Evolutionary conservation across 768 basidiomycete species (phyloP).

Genomic region (Butyriboletus loyo): DNA sequence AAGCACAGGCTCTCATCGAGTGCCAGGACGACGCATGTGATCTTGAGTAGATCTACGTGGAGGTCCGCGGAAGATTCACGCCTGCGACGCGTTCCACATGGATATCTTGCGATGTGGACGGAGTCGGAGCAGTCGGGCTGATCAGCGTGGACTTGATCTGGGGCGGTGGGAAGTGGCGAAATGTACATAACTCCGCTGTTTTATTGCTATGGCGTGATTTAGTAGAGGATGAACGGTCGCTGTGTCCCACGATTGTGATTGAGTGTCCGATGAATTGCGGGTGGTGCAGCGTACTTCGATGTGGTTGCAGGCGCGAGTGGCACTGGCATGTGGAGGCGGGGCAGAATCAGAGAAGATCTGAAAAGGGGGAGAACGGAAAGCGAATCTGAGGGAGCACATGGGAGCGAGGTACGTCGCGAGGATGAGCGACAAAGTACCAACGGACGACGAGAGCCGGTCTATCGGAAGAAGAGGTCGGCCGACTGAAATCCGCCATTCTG

Average conservation of each 20-base stretch:
- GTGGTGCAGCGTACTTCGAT: neutral
- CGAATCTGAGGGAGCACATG: slow-evolving; percentile 31
- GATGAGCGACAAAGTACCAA: slow-evolving; percentile 8
- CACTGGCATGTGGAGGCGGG: slow-evolving; percentile 17
- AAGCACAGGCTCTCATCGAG: slow-evolving; percentile 13
- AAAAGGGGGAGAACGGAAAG: slow-evolving; percentile 10
- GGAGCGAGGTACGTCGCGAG: slow-evolving; percentile 19
- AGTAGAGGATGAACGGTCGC: neutral
- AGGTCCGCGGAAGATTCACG: slow-evolving; percentile 34
- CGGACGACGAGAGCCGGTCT: slow-evolving; percentile 8
- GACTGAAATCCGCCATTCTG: slow-evolving; percentile 13
- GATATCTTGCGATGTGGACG: slow-evolving; percentile 31
- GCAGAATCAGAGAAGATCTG: slow-evolving; percentile 27
- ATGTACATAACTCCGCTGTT: slow-evolving; percentile 15
- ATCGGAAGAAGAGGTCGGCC: slow-evolving; percentile 14
- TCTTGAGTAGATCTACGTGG: slow-evolving; percentile 26
- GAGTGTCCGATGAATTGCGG: neutral
- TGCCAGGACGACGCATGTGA: slow-evolving; percentile 19
- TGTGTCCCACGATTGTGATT: slow-evolving; percentile 4
- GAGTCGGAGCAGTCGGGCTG: slow-evolving; percentile 28
- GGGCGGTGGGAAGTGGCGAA: slow-evolving; percentile 20
- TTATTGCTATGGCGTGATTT: slow-evolving; percentile 15
- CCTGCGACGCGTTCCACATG: slow-evolving; percentile 25
- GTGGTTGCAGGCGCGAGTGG: slow-evolving; percentile 1
- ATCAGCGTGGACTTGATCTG: slow-evolving; percentile 25